Evolutionary conservation across 75 land plant species (phyloP).

Genomic region (Isoetes taiwanensis): DNA sequence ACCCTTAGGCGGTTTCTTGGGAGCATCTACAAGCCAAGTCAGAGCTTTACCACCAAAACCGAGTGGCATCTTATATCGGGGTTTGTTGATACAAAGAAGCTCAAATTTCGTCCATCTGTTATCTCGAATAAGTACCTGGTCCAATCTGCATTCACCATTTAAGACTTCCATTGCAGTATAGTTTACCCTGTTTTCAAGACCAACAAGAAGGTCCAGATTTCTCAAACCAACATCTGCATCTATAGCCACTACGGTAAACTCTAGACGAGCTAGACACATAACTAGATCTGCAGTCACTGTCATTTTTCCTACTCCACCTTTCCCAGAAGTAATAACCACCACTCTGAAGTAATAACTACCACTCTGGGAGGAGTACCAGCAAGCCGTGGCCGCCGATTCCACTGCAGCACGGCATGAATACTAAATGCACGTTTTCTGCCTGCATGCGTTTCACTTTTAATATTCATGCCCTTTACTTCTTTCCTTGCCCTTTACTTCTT

Average conservation of each 20-base stretch:
- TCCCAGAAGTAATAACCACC: conserved; percentile 93
- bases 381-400: conserved; percentile 72
- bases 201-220: conserved; percentile 94
- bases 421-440: no score
- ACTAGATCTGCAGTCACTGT: conserved; percentile 91
- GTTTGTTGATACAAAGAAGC: conserved; percentile 85
- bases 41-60: conserved; percentile 90
- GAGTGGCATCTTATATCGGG: conserved; percentile 82
- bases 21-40: conserved; percentile 81
- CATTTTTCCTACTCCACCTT: conserved; percentile 97
- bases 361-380: conserved; percentile 75
- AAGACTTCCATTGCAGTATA: conserved; percentile 92
- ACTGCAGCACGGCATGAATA: conserved; percentile 40
- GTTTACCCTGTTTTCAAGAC: conserved; percentile 96
- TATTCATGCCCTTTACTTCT: no score
- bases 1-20: conserved; percentile 49
- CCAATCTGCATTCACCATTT: conserved; percentile 93
- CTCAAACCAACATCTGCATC: conserved; percentile 98
- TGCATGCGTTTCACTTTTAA: no score
- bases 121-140: conserved; percentile 88
- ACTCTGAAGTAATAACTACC: conserved; percentile 94
- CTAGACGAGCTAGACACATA: conserved; percentile 76
- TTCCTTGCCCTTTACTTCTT: no score
- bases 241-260: conserved; percentile 85
- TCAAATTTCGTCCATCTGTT: conserved; percentile 80